Percentiles rank a stretch among this genome's conserved stretches.
Evolutionary conservation across 2,329 filamentous ascomycete species (phyloP).

Genomic region (Apiospora phragmitis): DNA sequence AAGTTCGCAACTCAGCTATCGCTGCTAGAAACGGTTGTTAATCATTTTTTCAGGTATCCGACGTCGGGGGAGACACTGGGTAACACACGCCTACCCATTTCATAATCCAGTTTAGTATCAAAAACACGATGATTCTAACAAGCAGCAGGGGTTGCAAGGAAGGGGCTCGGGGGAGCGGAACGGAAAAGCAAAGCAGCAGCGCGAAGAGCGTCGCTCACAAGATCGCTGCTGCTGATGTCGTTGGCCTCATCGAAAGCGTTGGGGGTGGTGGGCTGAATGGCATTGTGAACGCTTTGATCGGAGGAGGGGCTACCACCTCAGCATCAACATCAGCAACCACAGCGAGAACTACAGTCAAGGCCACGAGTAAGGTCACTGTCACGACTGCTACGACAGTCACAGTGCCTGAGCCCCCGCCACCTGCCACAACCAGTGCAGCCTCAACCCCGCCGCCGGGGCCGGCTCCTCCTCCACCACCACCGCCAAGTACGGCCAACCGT

Average conservation of each 20-base stretch:
- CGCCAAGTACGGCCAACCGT: background rate
- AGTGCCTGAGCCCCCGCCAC: background rate
- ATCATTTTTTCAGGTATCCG: background rate
- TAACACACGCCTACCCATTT: background rate
- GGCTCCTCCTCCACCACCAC: background rate
- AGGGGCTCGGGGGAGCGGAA: too few relatives aligned
- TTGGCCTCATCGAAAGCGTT: background rate
- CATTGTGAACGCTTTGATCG: background rate
- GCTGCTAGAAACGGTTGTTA: background rate
- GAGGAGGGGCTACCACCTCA: background rate
- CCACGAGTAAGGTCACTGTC: background rate
- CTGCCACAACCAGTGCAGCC: background rate
- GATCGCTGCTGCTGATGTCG: background rate
- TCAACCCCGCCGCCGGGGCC: background rate
- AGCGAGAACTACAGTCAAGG: background rate
- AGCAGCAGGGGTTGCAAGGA: background rate
- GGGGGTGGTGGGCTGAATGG: background rate
- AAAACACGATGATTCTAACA: background rate
- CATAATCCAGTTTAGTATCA: too few relatives aligned
- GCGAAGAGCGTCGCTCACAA: background rate
- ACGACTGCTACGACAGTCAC: background rate
- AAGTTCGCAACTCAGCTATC: background rate
- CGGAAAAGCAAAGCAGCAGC: too few relatives aligned
- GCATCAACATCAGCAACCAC: background rate
- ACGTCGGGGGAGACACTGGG: background rate